Conservation (phyloP, 108 stramenopile species). For the Conticribra guillardii region DNA sequence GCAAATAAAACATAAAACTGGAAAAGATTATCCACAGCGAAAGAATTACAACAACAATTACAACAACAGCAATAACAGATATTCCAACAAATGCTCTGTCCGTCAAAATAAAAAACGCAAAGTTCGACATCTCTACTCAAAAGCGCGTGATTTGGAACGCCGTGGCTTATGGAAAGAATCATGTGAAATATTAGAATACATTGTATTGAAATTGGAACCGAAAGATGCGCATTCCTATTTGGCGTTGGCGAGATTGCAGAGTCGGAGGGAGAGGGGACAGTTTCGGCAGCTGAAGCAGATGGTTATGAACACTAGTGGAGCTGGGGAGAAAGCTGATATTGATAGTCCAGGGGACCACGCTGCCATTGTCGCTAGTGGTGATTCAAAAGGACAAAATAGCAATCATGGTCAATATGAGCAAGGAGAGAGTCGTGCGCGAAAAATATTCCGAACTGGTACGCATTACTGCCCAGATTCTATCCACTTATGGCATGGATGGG, state of each 20-base stretch:
- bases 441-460: slow-evolving; percentile 67
- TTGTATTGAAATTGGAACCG: slow-evolving; percentile 57
- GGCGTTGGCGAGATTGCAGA: slow-evolving; percentile 69
- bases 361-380: no score
- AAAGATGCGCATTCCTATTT: slow-evolving; percentile 75
- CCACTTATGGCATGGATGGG: slow-evolving; percentile 85
- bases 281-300: neutral
- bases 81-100: slow-evolving; percentile 5
- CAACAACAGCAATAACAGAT: slow-evolving; percentile 8
- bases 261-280: slow-evolving; percentile 49
- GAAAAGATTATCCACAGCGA: neutral
- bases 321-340: neutral
- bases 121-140: slow-evolving; percentile 32
- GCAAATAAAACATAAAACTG: neutral
- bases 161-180: slow-evolving; percentile 20
- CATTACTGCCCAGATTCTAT: slow-evolving; percentile 62
- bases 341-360: no score
- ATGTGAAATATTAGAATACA: slow-evolving; percentile 29
- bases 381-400: no score
- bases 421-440: slow-evolving; percentile 40
- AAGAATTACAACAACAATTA: neutral
- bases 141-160: slow-evolving; percentile 26
- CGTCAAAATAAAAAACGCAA: slow-evolving; percentile 25
- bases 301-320: neutral
- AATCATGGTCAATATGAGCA: no score